phyloP scores from a whole-genome alignment of 2,329 filamentous ascomycete genomes.

The Claviceps monticola region DNA sequence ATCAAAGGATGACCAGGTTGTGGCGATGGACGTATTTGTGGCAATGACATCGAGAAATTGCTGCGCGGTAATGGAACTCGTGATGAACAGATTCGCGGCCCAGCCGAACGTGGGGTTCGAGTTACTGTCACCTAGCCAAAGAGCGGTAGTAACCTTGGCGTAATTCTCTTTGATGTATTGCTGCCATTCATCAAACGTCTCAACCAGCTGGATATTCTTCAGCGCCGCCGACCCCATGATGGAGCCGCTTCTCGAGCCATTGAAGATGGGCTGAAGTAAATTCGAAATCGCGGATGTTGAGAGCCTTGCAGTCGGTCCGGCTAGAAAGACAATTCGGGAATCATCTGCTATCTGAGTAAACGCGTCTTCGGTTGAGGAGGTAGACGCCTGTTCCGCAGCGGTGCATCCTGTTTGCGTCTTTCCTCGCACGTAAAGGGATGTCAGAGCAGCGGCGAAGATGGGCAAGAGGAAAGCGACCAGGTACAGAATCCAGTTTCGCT shows the following conservation, averaged over 20 bases:
- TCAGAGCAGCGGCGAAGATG: constrained; percentile 63
- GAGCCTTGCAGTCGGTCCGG: constrained; percentile 25
- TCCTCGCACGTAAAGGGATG: constrained; percentile 57
- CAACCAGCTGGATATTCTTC: constrained; percentile 35
- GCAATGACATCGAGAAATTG: constrained; percentile 54
- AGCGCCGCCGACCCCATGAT: constrained; percentile 10
- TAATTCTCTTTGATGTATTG: constrained; percentile 48
- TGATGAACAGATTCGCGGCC: constrained; percentile 46
- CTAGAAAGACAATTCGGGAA: constrained; percentile 14
- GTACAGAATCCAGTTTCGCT: constrained; percentile 66
- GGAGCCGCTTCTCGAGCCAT: constrained; percentile 11
- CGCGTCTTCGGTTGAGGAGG: constrained; percentile 21
- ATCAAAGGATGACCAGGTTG: constrained; percentile 62
- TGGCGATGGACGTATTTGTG: constrained; percentile 53
- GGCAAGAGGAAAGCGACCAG: constrained; percentile 63
- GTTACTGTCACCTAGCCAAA: constrained; percentile 55
- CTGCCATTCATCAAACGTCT: constrained; percentile 56
- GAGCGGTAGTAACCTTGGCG: constrained; percentile 56
- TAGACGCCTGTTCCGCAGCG: constrained; percentile 32
- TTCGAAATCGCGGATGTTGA: constrained; percentile 13
- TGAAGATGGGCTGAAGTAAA: constrained; percentile 29
- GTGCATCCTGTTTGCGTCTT: constrained; percentile 40
- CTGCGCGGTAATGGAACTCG: constrained; percentile 46
- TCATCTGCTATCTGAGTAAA: constrained; percentile 22
- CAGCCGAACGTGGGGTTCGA: constrained; percentile 57